Evolutionary conservation across 495 filamentous ascomycete genomes (phyloP), one percentile per base, ranked within the genome.

Genomic region (Tuber indicum): DNA sequence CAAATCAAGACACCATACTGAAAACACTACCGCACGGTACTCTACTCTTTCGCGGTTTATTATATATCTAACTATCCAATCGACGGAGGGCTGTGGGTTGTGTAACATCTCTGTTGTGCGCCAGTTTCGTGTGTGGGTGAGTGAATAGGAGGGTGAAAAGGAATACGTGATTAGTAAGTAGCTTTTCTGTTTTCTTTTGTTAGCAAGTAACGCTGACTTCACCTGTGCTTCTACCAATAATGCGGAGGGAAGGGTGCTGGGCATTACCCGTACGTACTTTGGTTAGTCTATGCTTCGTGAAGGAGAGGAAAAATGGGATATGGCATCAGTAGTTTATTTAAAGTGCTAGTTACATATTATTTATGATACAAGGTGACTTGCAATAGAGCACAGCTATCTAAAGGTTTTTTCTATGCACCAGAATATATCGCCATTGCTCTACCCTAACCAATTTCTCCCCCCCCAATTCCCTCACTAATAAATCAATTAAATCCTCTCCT

Each of bases 401-500:
- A 36, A 36, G 16, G 3, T 32, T 17, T 12, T 3, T 16, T 66
- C 9, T 66, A 36, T 36, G 17, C 14, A 44, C n/a, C 41, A 46
- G 32, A 72, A 75, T n/a, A 70, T 58, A 62, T 75, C 14, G 26
- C 32, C 32, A 44, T 52, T 41, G 77, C 69, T 69, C 69, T 32
- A n/a, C 39, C 71, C 70, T 52, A 32, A 36, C 52, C 41, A 70
- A 43, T 26, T 32, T 41, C 73, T 26, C 17, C 41, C 19, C 16
- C 41, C 74, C 45, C 46, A 36, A 71, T 75, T 42, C 21, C 26
- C 44, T 39, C 12, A 4, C 23, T n/a, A 49, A 17, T n/a, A 17
- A 41, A 46, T 19, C 16, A 19, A 49, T 75, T 45, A 78, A 69
- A 76, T 75, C 17, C 71, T 41, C 32, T 52, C 58, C 43, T 80